Conservation (phyloP, 495 filamentous ascomycete genomes). For the Aspergillus saccharolyticus region DNA sequence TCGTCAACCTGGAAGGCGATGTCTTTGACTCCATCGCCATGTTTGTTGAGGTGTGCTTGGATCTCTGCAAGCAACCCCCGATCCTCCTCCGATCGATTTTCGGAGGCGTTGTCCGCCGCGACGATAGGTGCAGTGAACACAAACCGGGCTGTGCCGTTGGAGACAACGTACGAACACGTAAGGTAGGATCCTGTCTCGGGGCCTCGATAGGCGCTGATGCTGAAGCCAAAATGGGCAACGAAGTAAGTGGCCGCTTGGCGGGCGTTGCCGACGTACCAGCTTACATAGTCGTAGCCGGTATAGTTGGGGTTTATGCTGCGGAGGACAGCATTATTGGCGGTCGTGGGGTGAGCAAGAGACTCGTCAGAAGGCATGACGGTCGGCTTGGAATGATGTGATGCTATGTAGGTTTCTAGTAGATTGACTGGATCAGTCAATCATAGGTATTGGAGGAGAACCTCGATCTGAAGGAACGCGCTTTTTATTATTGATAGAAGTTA, state of each 20-base stretch:
- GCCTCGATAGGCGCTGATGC: conserved; percentile 61
- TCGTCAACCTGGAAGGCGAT: conserved; percentile 74
- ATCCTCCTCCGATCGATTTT: conserved; percentile 26
- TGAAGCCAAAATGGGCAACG: conserved; percentile 64
- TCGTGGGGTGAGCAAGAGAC: background rate
- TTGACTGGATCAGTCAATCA: background rate
- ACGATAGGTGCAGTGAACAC: conserved; percentile 66
- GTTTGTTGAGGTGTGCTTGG: conserved; percentile 58
- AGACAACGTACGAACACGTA: conserved; percentile 62
- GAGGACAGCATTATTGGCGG: background rate
- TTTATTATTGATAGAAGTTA: background rate
- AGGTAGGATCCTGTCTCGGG: conserved; percentile 69
- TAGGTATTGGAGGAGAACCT: background rate
- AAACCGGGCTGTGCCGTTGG: conserved; percentile 60
- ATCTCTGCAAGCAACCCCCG: conserved; percentile 52
- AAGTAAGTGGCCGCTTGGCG: conserved; percentile 73
- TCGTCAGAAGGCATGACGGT: background rate
- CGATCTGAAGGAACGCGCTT: background rate
- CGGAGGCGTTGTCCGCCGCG: conserved; percentile 21
- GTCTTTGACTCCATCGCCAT: conserved; percentile 75
- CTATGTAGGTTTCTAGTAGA: background rate
- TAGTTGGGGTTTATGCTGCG: conserved; percentile 30
- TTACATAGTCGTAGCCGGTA: conserved; percentile 67
- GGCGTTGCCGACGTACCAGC: conserved; percentile 78
- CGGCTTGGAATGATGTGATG: too few relatives aligned